Conservation (phyloP, 2,329 filamentous ascomycete genomes). For the Sporothrix humicola region DNA sequence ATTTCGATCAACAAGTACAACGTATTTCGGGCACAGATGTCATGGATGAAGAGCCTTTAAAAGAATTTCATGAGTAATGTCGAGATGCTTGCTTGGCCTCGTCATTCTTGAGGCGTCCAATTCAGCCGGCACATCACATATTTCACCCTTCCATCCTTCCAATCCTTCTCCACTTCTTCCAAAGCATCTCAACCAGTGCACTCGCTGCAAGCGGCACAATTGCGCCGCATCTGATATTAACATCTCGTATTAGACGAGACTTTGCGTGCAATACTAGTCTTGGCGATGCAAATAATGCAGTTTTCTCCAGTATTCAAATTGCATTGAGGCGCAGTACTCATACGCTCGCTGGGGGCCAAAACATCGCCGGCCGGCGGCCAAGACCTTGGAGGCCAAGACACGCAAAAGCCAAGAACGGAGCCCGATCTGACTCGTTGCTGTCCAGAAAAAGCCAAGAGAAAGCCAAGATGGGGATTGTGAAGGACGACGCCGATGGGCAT, state of each 20-base stretch:
- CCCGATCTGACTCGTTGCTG: not conserved
- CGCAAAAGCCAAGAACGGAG: not conserved
- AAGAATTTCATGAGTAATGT: not conserved
- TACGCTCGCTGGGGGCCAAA: not conserved
- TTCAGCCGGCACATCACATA: conserved; percentile 5
- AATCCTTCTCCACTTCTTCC: not conserved
- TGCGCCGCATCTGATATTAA: conserved; percentile 4
- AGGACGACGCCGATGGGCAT: not conserved
- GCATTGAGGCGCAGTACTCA: not conserved
- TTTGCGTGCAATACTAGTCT: not conserved
- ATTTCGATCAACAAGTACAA: too few species aligned
- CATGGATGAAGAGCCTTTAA: too few species aligned
- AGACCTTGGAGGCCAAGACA: not conserved
- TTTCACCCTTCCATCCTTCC: not conserved
- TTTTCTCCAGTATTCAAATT: not conserved
- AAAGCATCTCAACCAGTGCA: not conserved
- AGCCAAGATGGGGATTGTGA: not conserved
- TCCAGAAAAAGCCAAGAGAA: not conserved
- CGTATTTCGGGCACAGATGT: too few species aligned
- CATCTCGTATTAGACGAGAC: not conserved
- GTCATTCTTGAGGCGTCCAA: not conserved
- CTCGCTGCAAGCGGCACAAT: not conserved
- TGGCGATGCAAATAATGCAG: not conserved
- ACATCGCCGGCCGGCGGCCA: not conserved
- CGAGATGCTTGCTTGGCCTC: not conserved